Evolutionary conservation across 2,329 filamentous ascomycete species (phyloP).

Genomic region (Colletotrichum liaoningense): DNA sequence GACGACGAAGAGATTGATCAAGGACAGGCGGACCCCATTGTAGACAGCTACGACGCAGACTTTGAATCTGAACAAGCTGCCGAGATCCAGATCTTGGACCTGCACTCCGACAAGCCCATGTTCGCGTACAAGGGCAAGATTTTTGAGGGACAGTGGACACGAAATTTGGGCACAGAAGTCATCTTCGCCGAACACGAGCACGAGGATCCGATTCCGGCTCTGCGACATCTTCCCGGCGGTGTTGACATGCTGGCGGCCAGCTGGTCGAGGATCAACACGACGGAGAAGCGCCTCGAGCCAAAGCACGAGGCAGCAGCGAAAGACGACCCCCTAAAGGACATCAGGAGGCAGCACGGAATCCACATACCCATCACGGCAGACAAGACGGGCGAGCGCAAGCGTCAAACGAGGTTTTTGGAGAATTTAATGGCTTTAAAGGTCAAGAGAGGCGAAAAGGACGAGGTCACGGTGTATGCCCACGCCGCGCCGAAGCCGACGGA

Average conservation of each 20-base stretch:
- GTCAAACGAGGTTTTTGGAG: conserved; percentile 70
- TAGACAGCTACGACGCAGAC: conserved; percentile 38
- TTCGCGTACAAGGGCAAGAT: conserved; percentile 83
- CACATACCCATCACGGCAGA: conserved; percentile 59
- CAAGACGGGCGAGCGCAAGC: conserved; percentile 59
- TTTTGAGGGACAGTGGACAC: conserved; percentile 84
- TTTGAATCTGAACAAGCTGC: conserved; percentile 39
- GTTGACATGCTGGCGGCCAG: conserved; percentile 81
- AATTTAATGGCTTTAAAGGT: conserved; percentile 74
- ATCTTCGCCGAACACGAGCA: conserved; percentile 70
- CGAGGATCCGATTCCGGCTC: conserved; percentile 53
- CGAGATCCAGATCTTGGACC: conserved; percentile 82
- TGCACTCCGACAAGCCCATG: conserved; percentile 81
- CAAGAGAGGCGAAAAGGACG: conserved; percentile 72
- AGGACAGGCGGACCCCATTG: conserved; percentile 28
- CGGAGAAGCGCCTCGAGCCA: conserved; percentile 69
- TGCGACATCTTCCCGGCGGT: conserved; percentile 64
- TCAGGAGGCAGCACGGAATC: conserved; percentile 55
- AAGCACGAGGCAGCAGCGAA: conserved; percentile 46
- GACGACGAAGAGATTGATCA: conserved; percentile 43
- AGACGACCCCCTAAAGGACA: conserved; percentile 50
- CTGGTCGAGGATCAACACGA: conserved; percentile 76
- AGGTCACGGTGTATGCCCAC: conserved; percentile 69
- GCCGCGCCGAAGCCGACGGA: conserved; percentile 48
- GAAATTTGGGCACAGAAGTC: conserved; percentile 86